phyloP scores from a whole-genome alignment of 208 protist genomes.

The Tetramitus jugosus region DNA sequence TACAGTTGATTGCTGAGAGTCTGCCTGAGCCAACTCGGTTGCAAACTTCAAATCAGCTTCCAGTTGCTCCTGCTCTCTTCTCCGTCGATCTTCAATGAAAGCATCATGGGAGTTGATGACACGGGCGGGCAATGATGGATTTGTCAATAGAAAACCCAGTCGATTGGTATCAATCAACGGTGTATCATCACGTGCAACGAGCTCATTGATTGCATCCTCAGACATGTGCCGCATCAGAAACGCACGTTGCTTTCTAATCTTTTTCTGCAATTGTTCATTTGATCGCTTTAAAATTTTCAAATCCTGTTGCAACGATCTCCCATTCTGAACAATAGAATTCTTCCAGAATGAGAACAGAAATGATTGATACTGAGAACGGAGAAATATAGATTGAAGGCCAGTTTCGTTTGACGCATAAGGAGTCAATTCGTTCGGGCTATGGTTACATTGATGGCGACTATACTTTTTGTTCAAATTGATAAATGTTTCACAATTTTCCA shows the following conservation, averaged over 20 bases:
- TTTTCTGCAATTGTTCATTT: background rate
- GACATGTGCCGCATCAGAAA: background rate
- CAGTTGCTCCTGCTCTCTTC: background rate
- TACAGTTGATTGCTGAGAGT: too few species aligned
- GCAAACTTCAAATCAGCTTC: too few species aligned
- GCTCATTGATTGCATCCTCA: background rate
- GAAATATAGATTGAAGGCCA: too few species aligned
- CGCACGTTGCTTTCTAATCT: background rate
- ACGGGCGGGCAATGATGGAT: background rate
- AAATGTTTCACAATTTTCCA: background rate
- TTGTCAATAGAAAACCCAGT: background rate
- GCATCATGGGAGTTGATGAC: background rate
- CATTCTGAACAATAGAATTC: background rate
- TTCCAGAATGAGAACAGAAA: constrained; percentile 11
- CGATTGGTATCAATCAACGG: background rate
- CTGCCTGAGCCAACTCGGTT: too few species aligned
- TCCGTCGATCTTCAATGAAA: background rate
- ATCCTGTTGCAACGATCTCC: background rate
- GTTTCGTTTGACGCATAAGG: too few species aligned
- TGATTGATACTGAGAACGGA: constrained; percentile 12
- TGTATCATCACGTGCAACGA: too few species aligned
- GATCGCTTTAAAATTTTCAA: background rate
- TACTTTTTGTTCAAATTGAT: background rate
- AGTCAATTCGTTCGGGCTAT: too few species aligned
- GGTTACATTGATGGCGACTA: background rate